Percentiles rank a stretch among this genome's conserved stretches.
Evolutionary conservation across 176 grass and related monocot species (phyloP).

Genomic region (Raddia guianensis): DNA sequence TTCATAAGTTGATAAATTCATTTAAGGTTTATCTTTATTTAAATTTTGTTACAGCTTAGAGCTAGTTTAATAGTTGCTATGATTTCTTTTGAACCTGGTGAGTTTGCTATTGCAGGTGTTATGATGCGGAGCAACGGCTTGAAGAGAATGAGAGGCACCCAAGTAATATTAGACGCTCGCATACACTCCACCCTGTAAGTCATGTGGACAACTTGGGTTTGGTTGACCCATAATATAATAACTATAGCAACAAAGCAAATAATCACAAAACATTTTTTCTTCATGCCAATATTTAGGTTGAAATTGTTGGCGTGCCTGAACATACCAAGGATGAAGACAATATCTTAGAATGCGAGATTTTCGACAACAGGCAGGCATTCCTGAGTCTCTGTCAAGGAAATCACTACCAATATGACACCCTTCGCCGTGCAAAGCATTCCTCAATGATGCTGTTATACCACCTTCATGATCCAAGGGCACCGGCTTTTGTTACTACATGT

Average conservation of each 20-base stretch:
- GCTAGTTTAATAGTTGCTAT: slow-evolving; percentile 17
- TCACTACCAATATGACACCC: slow-evolving; percentile 90
- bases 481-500: slow-evolving; percentile 78
- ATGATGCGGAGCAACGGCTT: slow-evolving; percentile 53
- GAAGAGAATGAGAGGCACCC: slow-evolving; percentile 77
- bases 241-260: slow-evolving; percentile 1
- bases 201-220: slow-evolving; percentile 25
- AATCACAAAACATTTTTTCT: neutral
- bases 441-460: slow-evolving; percentile 97
- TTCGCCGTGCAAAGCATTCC: slow-evolving; percentile 89
- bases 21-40: neutral
- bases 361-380: slow-evolving; percentile 91
- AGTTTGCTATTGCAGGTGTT: slow-evolving; percentile 61
- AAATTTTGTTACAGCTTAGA: slow-evolving; percentile 11
- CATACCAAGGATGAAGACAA: slow-evolving; percentile 89
- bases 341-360: slow-evolving; percentile 85
- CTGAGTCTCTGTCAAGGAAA: slow-evolving; percentile 94
- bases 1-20: slow-evolving; percentile 20
- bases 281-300: slow-evolving; percentile 55
- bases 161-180: slow-evolving; percentile 60
- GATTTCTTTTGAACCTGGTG: slow-evolving; percentile 29
- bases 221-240: neutral
- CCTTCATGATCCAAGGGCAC: slow-evolving; percentile 88
- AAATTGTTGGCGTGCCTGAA: slow-evolving; percentile 62
- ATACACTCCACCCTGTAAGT: slow-evolving; percentile 74